Evolutionary conservation across 352 stramenopile species (phyloP).

Genomic region (Globisporangium ultimum): DNA sequence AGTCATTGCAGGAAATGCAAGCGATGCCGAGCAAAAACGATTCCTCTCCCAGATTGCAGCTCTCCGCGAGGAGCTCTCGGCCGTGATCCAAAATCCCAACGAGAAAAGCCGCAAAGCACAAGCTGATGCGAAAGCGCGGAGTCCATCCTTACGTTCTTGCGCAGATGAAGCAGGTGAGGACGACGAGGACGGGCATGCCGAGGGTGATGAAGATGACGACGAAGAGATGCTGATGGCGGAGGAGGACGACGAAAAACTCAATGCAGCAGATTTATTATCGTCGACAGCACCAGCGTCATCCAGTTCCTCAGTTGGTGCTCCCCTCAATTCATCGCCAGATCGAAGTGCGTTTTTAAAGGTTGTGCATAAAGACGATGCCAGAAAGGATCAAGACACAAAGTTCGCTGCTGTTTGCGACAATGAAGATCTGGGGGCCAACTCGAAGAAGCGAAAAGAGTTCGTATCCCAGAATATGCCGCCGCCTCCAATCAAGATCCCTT

Average conservation of each 20-base stretch:
- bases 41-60: constrained; percentile 60
- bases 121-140: constrained; percentile 43
- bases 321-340: too few relatives aligned
- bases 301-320: too few relatives aligned
- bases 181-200: constrained; percentile 8
- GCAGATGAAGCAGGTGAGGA: constrained; percentile 14
- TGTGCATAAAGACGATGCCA: too few relatives aligned
- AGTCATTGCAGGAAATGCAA: constrained; percentile 48
- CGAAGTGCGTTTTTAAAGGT: too few relatives aligned
- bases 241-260: too few relatives aligned
- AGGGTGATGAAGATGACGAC: constrained; percentile 13
- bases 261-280: too few relatives aligned
- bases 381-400: too few relatives aligned
- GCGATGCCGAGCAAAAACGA: constrained; percentile 48
- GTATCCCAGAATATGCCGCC: constrained; percentile 12
- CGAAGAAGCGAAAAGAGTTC: constrained; percentile 4
- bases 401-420: too few relatives aligned
- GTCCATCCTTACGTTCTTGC: constrained; percentile 15
- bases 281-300: too few relatives aligned
- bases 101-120: constrained; percentile 82
- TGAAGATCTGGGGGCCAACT: neutral
- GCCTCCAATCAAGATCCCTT: constrained; percentile 65
- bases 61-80: constrained; percentile 63
- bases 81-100: constrained; percentile 84
- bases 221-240: neutral